Percentiles rank a stretch among this genome's conserved stretches.
phyloP scores from a whole-genome alignment of 768 basidiomycete species.

The Tricholomella constricta region DNA sequence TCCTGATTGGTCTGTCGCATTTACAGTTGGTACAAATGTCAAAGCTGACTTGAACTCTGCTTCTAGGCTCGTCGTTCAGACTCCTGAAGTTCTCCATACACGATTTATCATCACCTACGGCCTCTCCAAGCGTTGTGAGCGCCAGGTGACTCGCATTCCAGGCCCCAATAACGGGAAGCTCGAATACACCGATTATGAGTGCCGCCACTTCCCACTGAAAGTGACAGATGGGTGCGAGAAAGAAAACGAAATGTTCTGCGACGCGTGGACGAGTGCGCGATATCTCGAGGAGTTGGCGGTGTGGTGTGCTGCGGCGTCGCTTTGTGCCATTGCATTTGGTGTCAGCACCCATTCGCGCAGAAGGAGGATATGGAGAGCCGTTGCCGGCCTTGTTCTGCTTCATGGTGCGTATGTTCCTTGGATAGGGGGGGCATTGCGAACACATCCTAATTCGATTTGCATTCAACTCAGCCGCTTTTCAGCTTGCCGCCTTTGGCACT shows the following conservation, averaged over 20 bases:
- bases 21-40: too few species aligned
- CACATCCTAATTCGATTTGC: too few species aligned
- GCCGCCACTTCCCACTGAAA: slow-evolving; percentile 64
- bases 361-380: slow-evolving; percentile 75
- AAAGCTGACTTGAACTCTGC: not conserved
- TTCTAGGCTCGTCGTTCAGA: slow-evolving; percentile 46
- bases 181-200: slow-evolving; percentile 58
- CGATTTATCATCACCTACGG: slow-evolving; percentile 59
- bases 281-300: slow-evolving; percentile 66
- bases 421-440: too few species aligned
- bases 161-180: slow-evolving; percentile 44
- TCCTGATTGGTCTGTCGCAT: slow-evolving; percentile 58
- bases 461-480: slow-evolving; percentile 48
- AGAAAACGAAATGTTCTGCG: slow-evolving; percentile 61
- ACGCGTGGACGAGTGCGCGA: slow-evolving; percentile 69
- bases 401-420: slow-evolving; percentile 59
- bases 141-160: slow-evolving; percentile 49
- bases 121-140: slow-evolving; percentile 58
- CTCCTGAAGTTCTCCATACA: slow-evolving; percentile 46
- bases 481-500: slow-evolving; percentile 62
- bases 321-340: slow-evolving; percentile 63
- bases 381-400: slow-evolving; percentile 62
- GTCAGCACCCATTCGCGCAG: slow-evolving; percentile 73
- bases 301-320: slow-evolving; percentile 61
- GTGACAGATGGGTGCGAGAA: slow-evolving; percentile 49